Base-by-base conservation (phyloP, 1,284 basidiomycete genomes). In the Ceratobasidium sp. region DNA sequence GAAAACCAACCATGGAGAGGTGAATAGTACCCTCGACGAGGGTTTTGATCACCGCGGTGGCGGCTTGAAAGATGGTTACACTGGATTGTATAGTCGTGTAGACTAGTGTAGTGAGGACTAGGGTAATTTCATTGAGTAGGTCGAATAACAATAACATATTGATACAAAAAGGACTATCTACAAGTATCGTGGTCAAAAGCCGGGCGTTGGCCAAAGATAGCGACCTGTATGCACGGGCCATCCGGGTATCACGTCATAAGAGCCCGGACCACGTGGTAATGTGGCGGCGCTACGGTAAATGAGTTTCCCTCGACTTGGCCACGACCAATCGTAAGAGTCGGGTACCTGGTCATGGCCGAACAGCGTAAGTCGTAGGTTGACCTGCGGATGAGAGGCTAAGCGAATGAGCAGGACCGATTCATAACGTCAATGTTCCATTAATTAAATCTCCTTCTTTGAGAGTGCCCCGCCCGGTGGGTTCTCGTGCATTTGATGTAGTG, bases 381-480 rank as follows among this genome's bases (percentile, higher is more conserved):
- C 13, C 38, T 25, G 42, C 17, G 38, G 6, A 29, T 29, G 22
- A 22, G 12, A 35, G 34, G 42, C 34, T n/a, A 10, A 8, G 40
- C 15, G 1, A 29, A 29, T 31, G 4, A 7, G 22, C 22, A 64
- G 60, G 60, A n/a, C 25, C 47, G 20, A 40, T 64, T 13, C 60
- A 64, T 64, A 38, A 64, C 17, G 40, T 52, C 0, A 84, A 84
- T 55, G 86, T 93, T 1, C 94, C 94, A 0, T 81, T 96, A 56
- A 96, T 97, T 79, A 92, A 95, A 78, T 93, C 92, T 0, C 94
- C 94, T 0, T 92, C 91, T 69, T 83, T 96, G n/a, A 88, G 93
- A 65, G 87, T 95, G 0, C 93, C 94, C 6, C 84, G 82, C 73
- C 88, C 88, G 25, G 93, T 94, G 74, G 50, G 87, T 78, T 12